Conservation (phyloP, 768 basidiomycete genomes). For the Boletus coccyginus region DNA sequence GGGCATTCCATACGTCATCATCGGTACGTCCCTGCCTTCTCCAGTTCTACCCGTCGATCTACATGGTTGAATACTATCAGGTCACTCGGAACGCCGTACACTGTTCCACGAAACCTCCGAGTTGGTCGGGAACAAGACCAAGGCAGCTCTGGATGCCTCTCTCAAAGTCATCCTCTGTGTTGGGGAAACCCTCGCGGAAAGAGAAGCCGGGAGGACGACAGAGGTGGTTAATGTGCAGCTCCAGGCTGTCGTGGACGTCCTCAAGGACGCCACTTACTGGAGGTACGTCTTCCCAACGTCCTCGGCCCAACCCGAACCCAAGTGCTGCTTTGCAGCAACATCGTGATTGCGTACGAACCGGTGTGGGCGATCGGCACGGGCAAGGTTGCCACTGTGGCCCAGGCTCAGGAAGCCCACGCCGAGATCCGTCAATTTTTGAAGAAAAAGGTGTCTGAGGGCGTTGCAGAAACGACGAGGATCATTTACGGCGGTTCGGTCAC, state of each 20-base stretch:
- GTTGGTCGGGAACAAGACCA: conserved; percentile 81
- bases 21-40: conserved; percentile 49
- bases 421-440: conserved; percentile 76
- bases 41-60: background rate
- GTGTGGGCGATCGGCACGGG: conserved; percentile 99
- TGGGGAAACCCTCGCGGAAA: conserved; percentile 88
- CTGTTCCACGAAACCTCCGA: conserved; percentile 88
- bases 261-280: conserved; percentile 68
- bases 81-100: conserved; percentile 95
- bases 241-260: conserved; percentile 62
- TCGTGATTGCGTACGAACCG: conserved; percentile 96
- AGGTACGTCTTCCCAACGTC: conserved; percentile 46
- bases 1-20: conserved; percentile 86
- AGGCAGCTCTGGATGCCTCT: conserved; percentile 70
- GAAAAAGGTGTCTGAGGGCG: conserved; percentile 58
- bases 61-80: conserved; percentile 32
- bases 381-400: conserved; percentile 86
- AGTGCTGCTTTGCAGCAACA: conserved; percentile 47
- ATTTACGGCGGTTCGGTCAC: conserved; percentile 97
- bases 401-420: conserved; percentile 91
- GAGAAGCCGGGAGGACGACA: conserved; percentile 76
- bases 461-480: conserved; percentile 75
- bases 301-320: background rate
- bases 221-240: conserved; percentile 83
- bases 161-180: conserved; percentile 93